A percentile compares a stretch with the other conserved stretches of the same genome.
Conservation (phyloP, 768 basidiomycete species). For the Stropharia rugosoannulata region DNA sequence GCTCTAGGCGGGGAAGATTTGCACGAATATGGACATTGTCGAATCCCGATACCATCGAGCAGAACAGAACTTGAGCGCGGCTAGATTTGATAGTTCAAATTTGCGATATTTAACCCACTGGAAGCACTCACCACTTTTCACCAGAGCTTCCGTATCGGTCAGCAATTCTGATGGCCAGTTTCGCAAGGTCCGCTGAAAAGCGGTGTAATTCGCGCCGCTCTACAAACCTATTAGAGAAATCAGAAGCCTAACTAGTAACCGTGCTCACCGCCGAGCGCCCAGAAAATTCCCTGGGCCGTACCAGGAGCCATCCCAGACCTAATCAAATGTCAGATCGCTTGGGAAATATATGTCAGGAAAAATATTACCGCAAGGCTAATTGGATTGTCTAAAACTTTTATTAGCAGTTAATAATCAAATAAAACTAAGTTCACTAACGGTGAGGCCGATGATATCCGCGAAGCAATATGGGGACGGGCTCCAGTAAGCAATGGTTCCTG, state of each 20-base stretch:
- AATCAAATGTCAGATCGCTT: background rate
- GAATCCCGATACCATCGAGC: constrained; percentile 64
- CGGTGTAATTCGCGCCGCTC: constrained; percentile 64
- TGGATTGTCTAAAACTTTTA: constrained; percentile 53
- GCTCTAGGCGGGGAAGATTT: constrained; percentile 59
- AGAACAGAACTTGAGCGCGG: constrained; percentile 60
- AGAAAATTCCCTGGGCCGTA: constrained; percentile 71
- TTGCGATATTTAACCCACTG: background rate
- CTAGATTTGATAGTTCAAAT: constrained; percentile 27
- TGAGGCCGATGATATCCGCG: constrained; percentile 63
- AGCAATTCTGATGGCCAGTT: constrained; percentile 66
- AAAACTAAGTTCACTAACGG: constrained; percentile 38
- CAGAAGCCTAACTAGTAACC: background rate
- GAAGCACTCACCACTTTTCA: constrained; percentile 58
- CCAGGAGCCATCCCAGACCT: constrained; percentile 71
- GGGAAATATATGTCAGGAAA: background rate
- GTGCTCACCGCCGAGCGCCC: constrained; percentile 57
- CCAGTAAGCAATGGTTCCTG: constrained; percentile 74
- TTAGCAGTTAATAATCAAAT: background rate
- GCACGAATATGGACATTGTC: constrained; percentile 64
- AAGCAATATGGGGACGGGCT: constrained; percentile 54
- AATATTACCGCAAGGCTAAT: constrained; percentile 53
- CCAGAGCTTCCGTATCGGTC: constrained; percentile 60
- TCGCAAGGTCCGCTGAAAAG: constrained; percentile 67
- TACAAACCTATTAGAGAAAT: constrained; percentile 42